A percentile compares a stretch with the other conserved stretches of the same genome.
These are phyloP conservation scores for Aspergillus glaucus DNA, from an alignment of 2,329 filamentous ascomycete genomes.

Conservation along the genomic window DNA sequence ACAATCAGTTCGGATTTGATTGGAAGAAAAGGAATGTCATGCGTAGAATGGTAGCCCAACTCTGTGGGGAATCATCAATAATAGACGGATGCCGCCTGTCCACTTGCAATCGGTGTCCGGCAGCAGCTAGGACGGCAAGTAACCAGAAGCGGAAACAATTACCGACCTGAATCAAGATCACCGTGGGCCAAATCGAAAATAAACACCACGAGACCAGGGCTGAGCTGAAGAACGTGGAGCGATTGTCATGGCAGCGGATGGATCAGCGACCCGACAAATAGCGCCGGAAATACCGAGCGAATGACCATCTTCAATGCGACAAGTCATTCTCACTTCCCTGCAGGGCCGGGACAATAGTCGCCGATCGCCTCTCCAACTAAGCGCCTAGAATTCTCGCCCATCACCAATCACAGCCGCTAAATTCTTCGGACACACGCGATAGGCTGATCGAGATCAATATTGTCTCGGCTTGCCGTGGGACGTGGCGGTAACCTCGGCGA, in stretches of 20 bases:
- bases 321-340: background rate
- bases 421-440: background rate
- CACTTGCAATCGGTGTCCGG: background rate
- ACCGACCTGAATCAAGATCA: background rate
- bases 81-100: background rate
- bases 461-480: slow-evolving; percentile 7
- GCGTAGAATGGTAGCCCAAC: too few species aligned
- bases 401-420: background rate
- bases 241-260: too few species aligned
- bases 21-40: too few species aligned
- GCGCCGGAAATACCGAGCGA: too few species aligned
- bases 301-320: too few species aligned
- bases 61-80: background rate
- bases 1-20: too few species aligned
- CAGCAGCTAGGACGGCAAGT: background rate
- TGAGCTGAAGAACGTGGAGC: too few species aligned
- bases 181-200: too few species aligned
- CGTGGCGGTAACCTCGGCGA: slow-evolving; percentile 5
- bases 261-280: background rate
- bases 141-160: background rate
- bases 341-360: background rate
- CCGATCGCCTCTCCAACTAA: background rate
- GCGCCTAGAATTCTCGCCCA: background rate
- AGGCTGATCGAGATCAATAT: background rate
- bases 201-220: too few species aligned